phyloP scores from a whole-genome alignment of 257 asterid species.

The Thymus quinquecostatus region DNA sequence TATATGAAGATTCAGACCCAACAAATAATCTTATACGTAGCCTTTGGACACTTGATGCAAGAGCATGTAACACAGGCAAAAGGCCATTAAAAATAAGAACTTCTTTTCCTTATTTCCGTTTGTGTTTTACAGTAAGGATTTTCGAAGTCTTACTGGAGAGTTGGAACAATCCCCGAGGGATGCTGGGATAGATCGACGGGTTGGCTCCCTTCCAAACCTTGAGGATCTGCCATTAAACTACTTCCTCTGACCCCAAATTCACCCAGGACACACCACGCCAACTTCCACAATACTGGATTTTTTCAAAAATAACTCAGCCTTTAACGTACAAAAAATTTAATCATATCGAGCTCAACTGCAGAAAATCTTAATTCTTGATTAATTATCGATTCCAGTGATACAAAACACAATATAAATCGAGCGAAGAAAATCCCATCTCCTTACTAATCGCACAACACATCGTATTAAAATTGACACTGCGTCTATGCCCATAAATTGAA shows the following conservation, averaged over 20 bases:
- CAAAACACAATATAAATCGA: not conserved
- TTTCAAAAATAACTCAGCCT: too few species aligned
- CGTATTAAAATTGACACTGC: not conserved
- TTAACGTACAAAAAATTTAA: not conserved
- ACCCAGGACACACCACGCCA: not conserved
- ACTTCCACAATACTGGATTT: not conserved
- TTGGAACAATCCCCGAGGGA: conserved; percentile 89
- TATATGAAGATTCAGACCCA: not conserved
- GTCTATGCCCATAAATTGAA: not conserved
- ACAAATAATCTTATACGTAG: too few species aligned
- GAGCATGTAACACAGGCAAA: not conserved
- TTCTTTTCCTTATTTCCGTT: not conserved
- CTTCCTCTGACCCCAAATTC: conserved; percentile 1
- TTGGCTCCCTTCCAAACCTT: conserved; percentile 74
- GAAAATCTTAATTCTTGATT: not conserved
- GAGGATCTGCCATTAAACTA: conserved; percentile 73
- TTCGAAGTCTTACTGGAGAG: conserved; percentile 64
- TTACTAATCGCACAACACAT: not conserved
- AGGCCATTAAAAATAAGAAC: not conserved
- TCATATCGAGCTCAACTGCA: not conserved
- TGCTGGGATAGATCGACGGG: conserved; percentile 79
- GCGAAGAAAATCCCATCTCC: not conserved
- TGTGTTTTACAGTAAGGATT: not conserved
- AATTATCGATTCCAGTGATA: not conserved
- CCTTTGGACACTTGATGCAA: not conserved